These are phyloP conservation scores for Aureobasidium sp. DNA, from an alignment of 2,329 filamentous ascomycete genomes.

Conservation along the genomic window DNA sequence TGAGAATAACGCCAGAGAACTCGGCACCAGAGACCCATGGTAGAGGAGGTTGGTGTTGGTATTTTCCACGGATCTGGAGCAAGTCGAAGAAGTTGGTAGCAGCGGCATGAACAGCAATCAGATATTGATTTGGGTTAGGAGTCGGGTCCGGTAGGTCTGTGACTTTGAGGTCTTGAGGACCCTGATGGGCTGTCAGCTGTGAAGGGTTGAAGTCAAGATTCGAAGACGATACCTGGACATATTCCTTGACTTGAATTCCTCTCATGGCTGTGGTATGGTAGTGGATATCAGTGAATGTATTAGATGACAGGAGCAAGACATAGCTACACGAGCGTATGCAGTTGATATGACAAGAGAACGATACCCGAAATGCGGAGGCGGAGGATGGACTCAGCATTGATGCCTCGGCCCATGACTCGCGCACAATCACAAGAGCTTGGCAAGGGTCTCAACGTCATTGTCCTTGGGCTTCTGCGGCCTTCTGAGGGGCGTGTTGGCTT, in stretches of 20 bases:
- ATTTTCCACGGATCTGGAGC: slow-evolving; percentile 89
- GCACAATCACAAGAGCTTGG: neutral
- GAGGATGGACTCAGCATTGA: neutral
- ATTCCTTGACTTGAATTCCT: slow-evolving; percentile 21
- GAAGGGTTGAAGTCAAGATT: neutral
- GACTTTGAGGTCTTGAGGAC: slow-evolving; percentile 69
- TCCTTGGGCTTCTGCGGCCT: slow-evolving; percentile 6
- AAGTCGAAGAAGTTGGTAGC: slow-evolving; percentile 98
- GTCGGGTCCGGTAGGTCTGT: slow-evolving; percentile 64
- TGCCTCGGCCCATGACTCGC: slow-evolving; percentile 9
- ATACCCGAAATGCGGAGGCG: slow-evolving; percentile 6
- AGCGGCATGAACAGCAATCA: slow-evolving; percentile 76
- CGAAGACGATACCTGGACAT: slow-evolving; percentile 15
- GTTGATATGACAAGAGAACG: neutral
- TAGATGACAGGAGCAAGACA: neutral
- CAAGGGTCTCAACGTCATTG: neutral
- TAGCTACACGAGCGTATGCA: neutral
- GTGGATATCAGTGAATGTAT: neutral
- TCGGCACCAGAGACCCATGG: slow-evolving; percentile 84
- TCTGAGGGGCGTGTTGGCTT: neutral
- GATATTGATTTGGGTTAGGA: slow-evolving; percentile 66
- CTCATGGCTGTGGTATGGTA: neutral
- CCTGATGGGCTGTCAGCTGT: slow-evolving; percentile 38
- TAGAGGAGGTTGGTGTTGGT: slow-evolving; percentile 81
- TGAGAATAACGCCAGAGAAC: slow-evolving; percentile 70